Conservation (phyloP, 441 rosid species). For the Dalechampia spathulata region DNA sequence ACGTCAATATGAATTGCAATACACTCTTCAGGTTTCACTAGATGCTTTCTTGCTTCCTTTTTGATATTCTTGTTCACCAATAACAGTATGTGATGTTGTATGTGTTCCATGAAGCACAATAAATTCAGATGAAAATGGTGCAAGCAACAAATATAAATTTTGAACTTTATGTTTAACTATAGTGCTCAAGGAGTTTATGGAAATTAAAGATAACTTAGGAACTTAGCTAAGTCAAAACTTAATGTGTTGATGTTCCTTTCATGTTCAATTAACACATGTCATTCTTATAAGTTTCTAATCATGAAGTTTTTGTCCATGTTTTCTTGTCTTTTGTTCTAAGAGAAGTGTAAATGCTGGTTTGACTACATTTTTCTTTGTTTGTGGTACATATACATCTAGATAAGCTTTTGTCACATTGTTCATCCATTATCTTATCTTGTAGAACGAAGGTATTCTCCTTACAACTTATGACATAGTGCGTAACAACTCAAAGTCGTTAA, state of each 20-base stretch:
- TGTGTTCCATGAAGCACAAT: neutral
- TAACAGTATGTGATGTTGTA: neutral
- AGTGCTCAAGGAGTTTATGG: neutral
- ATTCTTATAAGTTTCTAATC: neutral
- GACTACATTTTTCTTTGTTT: neutral
- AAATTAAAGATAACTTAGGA: conserved; percentile 1
- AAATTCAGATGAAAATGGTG: neutral
- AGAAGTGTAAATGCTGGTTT: neutral
- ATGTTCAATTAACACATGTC: neutral
- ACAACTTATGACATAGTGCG: conserved; percentile 95
- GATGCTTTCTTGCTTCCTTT: conserved; percentile 1
- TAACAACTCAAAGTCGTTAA: conserved; percentile 68
- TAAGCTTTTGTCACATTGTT: conserved; percentile 10
- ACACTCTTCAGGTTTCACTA: conserved; percentile 65
- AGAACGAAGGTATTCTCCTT: conserved; percentile 85
- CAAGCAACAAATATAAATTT: neutral
- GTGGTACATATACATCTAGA: conserved; percentile 4
- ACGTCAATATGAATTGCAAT: conserved; percentile 83
- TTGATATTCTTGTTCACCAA: neutral
- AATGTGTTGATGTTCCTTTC: neutral
- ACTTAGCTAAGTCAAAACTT: conserved; percentile 6
- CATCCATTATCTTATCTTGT: conserved; percentile 15
- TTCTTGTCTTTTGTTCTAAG: no score
- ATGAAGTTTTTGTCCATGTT: neutral
- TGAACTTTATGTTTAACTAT: conserved; percentile 3